Conservation (phyloP, 768 basidiomycete species). For the Tricholoma saponaceum region DNA sequence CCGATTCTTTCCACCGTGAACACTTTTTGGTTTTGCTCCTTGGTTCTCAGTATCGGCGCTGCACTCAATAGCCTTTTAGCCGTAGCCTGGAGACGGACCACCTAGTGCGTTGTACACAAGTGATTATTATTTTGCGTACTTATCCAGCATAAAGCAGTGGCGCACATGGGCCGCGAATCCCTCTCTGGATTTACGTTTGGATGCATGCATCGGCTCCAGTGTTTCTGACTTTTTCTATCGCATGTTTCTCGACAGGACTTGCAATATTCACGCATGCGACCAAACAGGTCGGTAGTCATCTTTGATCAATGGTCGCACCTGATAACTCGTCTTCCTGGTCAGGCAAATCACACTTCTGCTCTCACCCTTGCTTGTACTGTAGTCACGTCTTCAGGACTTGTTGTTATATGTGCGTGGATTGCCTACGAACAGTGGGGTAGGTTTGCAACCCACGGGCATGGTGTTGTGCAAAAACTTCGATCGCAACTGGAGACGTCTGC, state of each 20-base stretch:
- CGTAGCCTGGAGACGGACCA: slow-evolving; percentile 16
- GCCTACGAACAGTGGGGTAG: slow-evolving; percentile 7
- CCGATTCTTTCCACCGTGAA: slow-evolving; percentile 6
- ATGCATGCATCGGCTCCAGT: slow-evolving; percentile 8
- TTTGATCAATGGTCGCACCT: neutral
- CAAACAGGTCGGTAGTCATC: neutral
- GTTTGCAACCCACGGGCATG: neutral
- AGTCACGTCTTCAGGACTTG: slow-evolving; percentile 7
- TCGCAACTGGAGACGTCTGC: neutral
- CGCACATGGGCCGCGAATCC: slow-evolving; percentile 4
- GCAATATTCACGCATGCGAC: slow-evolving; percentile 7
- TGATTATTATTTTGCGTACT: neutral
- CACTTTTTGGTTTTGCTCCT: slow-evolving; percentile 17
- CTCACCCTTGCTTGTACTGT: slow-evolving; percentile 5
- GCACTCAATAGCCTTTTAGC: slow-evolving; percentile 18
- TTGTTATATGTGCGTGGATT: slow-evolving; percentile 3
- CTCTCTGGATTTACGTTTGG: slow-evolving; percentile 5
- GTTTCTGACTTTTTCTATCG: slow-evolving; percentile 7
- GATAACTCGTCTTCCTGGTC: neutral
- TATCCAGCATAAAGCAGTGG: slow-evolving; percentile 1
- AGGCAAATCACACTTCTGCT: neutral
- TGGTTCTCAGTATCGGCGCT: slow-evolving; percentile 18
- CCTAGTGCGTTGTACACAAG: slow-evolving; percentile 9
- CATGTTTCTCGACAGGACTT: slow-evolving; percentile 7
- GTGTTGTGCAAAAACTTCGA: neutral